These are phyloP conservation scores for Fusarium sp. DNA, from an alignment of 2,329 filamentous ascomycete genomes.

Conservation along the genomic window DNA sequence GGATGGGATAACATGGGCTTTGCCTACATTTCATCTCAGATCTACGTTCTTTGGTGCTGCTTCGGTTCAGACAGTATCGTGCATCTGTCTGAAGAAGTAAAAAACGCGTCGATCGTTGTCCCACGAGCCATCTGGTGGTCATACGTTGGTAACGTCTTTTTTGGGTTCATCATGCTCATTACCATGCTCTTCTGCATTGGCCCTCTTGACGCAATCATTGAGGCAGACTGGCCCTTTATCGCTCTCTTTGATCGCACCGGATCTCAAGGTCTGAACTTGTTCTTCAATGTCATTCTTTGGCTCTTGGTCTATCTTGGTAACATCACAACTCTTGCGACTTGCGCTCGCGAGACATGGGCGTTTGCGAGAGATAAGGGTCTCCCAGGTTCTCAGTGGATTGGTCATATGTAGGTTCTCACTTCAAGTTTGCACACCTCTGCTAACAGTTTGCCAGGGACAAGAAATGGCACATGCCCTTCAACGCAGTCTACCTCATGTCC, in stretches of 20 bases:
- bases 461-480: constrained; percentile 27
- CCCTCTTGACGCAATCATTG: not conserved
- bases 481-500: constrained; percentile 24
- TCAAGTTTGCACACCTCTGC: accelerated
- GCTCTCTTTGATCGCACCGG: constrained; percentile 12
- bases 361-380: constrained; percentile 15
- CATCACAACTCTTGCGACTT: constrained; percentile 19
- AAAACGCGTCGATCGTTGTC: constrained; percentile 10
- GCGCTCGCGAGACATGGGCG: constrained; percentile 24
- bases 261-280: constrained; percentile 1
- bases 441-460: not conserved
- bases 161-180: constrained; percentile 22
- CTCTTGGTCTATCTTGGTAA: constrained; percentile 21
- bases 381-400: constrained; percentile 17
- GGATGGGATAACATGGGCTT: constrained; percentile 25
- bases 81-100: constrained; percentile 11
- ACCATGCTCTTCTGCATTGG: constrained; percentile 29
- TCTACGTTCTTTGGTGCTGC: constrained; percentile 22
- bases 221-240: constrained; percentile 20
- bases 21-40: constrained; percentile 21
- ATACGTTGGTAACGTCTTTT: constrained; percentile 7
- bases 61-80: constrained; percentile 27
- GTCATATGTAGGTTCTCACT: not conserved
- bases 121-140: constrained; percentile 22
- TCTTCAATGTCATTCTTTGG: constrained; percentile 21